These are phyloP conservation scores for Aspergillus egyptiacus DNA, from an alignment of 495 filamentous ascomycete species.

Conservation along the genomic window DNA sequence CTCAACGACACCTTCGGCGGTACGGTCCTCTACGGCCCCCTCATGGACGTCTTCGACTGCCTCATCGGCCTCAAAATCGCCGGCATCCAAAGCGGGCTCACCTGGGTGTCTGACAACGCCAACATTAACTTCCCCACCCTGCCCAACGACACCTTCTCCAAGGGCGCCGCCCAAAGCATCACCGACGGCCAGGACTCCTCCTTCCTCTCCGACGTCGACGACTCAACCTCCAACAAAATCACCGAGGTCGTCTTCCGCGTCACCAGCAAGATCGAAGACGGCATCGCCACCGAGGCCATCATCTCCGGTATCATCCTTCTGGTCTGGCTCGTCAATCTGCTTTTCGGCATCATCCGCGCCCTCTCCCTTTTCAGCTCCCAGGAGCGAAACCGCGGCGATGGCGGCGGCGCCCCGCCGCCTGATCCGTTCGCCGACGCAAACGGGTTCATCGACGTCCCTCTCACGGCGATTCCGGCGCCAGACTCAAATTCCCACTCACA, in stretches of 20 bases:
- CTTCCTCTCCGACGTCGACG: conserved; percentile 69
- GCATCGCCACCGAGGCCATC: conserved; percentile 66
- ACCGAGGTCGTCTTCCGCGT: conserved; percentile 66
- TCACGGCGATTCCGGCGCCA: conserved; percentile 29
- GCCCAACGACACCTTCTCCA: conserved; percentile 74
- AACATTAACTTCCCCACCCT: conserved; percentile 75
- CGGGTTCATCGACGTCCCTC: conserved; percentile 30
- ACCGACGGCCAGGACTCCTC: conserved; percentile 49
- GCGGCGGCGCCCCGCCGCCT: conserved; percentile 33
- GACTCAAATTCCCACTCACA: conserved; percentile 1
- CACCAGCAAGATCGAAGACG: conserved; percentile 52
- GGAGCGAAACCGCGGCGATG: conserved; percentile 43
- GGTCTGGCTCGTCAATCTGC: conserved; percentile 68
- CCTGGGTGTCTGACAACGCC: conserved; percentile 83
- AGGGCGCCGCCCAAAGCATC: conserved; percentile 64
- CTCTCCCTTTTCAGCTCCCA: conserved; percentile 41
- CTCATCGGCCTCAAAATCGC: conserved; percentile 70
- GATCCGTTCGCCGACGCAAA: conserved; percentile 3
- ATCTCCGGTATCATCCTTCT: conserved; percentile 66
- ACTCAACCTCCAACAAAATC: conserved; percentile 70
- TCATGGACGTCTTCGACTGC: conserved; percentile 68
- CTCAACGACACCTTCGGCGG: conserved; percentile 74
- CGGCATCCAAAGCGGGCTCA: conserved; percentile 73
- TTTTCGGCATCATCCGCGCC: conserved; percentile 66
- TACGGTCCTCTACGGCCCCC: conserved; percentile 67